A percentile compares a stretch with the other conserved stretches of the same genome.
These are phyloP conservation scores for Silene latifolia DNA, from an alignment of 148 eudicot species.

Conservation along the genomic window DNA sequence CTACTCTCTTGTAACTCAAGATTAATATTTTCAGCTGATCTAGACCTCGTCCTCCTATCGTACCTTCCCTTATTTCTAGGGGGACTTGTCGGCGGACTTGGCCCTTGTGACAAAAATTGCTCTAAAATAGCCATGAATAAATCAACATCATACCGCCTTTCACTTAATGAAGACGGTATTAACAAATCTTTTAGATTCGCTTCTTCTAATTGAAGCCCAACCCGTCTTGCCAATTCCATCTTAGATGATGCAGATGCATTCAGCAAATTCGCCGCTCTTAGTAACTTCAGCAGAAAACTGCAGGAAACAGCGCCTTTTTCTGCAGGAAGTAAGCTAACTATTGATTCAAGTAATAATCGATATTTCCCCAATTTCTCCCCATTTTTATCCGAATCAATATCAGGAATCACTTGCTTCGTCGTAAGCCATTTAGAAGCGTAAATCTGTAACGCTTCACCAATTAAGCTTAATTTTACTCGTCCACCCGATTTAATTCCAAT, in stretches of 20 bases:
- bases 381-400: slow-evolving; percentile 27
- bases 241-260: slow-evolving; percentile 53
- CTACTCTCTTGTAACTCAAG: slow-evolving; percentile 65
- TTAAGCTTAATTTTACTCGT: slow-evolving; percentile 41
- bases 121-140: slow-evolving; percentile 55
- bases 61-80: slow-evolving; percentile 42
- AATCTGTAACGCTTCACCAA: slow-evolving; percentile 71
- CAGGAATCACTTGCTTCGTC: slow-evolving; percentile 34
- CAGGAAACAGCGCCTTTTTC: slow-evolving; percentile 66
- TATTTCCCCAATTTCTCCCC: slow-evolving; percentile 37
- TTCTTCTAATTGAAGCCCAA: slow-evolving; percentile 67
- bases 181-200: slow-evolving; percentile 60
- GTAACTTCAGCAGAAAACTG: slow-evolving; percentile 59
- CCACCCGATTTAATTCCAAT: slow-evolving; percentile 69
- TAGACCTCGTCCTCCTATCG: slow-evolving; percentile 57
- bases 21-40: slow-evolving; percentile 67
- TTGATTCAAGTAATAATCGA: slow-evolving; percentile 58
- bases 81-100: slow-evolving; percentile 71
- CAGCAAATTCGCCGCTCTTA: slow-evolving; percentile 57
- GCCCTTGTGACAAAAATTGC: slow-evolving; percentile 62
- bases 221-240: slow-evolving; percentile 64
- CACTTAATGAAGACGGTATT: slow-evolving; percentile 35
- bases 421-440: slow-evolving; percentile 77
- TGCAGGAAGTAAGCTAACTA: slow-evolving; percentile 64
- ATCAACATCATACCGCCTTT: slow-evolving; percentile 62